phyloP scores from a whole-genome alignment of 768 basidiomycete species.

The Boletus rubescentipes region DNA sequence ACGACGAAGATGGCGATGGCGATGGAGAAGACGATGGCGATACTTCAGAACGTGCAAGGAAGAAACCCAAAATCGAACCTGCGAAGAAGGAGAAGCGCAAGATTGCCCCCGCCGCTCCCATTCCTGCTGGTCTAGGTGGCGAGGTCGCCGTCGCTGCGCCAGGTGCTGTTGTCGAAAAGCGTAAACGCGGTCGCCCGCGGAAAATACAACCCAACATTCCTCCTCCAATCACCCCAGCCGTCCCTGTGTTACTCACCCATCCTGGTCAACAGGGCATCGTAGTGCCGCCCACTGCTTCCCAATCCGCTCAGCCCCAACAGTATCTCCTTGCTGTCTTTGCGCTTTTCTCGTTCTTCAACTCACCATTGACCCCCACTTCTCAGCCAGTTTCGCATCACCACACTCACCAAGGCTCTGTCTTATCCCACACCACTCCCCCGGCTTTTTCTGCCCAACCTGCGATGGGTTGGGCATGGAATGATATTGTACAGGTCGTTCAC shows the following conservation, averaged over 20 bases:
- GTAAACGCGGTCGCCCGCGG: slow-evolving; percentile 81
- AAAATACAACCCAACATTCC: slow-evolving; percentile 59
- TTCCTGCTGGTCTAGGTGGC: slow-evolving; percentile 23
- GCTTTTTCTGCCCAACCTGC: slow-evolving; percentile 18
- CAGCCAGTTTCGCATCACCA: slow-evolving; percentile 37
- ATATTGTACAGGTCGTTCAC: slow-evolving; percentile 63
- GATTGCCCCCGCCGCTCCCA: slow-evolving; percentile 31
- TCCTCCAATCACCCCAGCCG: slow-evolving; percentile 29
- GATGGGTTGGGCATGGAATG: slow-evolving; percentile 45
- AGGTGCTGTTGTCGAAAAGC: slow-evolving; percentile 59
- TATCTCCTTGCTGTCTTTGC: slow-evolving; percentile 83
- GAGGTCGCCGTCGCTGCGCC: slow-evolving; percentile 28
- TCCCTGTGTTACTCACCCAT: slow-evolving; percentile 17
- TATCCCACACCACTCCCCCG: slow-evolving; percentile 38
- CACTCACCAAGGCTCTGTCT: slow-evolving; percentile 58
- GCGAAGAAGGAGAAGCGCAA: slow-evolving; percentile 44
- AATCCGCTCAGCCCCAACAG: slow-evolving; percentile 40
- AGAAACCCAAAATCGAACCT: slow-evolving; percentile 54
- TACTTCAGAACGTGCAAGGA: slow-evolving; percentile 52
- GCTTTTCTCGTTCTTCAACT: slow-evolving; percentile 84
- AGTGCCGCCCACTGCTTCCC: slow-evolving; percentile 13
- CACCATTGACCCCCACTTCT: slow-evolving; percentile 53
- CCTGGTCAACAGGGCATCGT: slow-evolving; percentile 17
- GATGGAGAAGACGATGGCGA: slow-evolving; percentile 40
- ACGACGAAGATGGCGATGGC: slow-evolving; percentile 45